Conservation (phyloP, 2,329 filamentous ascomycete species). For the Talaromyces pinophilus region DNA sequence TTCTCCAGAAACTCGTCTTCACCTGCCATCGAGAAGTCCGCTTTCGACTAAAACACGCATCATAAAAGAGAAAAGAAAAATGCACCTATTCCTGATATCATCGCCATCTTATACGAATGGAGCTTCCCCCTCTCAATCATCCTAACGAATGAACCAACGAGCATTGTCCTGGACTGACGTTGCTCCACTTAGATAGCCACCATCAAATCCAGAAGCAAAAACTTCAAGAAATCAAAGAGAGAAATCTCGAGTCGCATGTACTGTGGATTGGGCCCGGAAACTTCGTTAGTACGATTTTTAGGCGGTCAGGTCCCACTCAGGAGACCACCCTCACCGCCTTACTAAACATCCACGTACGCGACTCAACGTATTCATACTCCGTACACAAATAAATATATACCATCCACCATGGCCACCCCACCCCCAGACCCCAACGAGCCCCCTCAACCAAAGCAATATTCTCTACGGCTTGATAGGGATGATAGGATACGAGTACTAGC, state of each 20-base stretch:
- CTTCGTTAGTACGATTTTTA: no score
- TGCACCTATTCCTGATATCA: neutral
- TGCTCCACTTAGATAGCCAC: slow-evolving; percentile 3
- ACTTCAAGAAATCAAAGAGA: neutral
- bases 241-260: neutral
- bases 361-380: no score
- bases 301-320: no score
- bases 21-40: neutral
- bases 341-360: no score
- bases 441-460: neutral
- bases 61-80: neutral
- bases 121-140: neutral
- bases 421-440: no score
- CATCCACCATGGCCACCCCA: no score
- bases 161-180: neutral
- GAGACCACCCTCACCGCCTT: no score
- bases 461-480: slow-evolving; percentile 31
- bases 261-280: no score
- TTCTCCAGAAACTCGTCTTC: neutral
- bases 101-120: neutral
- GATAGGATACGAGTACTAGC: slow-evolving; percentile 37
- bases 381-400: no score
- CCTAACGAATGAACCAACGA: neutral
- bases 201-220: neutral
- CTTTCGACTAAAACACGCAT: no score